A percentile compares a stretch with the other conserved stretches of the same genome.
Conservation (phyloP, 2,329 filamentous ascomycete genomes). For the Monilinia aucupariae region DNA sequence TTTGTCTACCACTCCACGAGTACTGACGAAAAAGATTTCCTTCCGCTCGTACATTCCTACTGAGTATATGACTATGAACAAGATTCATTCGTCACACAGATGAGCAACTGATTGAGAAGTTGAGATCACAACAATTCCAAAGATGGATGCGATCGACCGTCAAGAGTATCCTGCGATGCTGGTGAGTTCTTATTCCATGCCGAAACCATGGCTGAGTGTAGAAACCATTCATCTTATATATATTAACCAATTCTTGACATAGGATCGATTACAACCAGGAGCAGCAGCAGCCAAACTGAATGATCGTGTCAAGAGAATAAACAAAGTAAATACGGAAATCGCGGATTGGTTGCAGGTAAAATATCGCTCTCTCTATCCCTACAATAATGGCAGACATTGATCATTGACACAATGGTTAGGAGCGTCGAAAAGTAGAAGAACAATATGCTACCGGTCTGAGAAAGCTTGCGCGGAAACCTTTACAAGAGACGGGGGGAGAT, state of each 20-base stretch:
- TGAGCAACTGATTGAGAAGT: constrained; percentile 20
- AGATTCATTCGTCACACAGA: constrained; percentile 23
- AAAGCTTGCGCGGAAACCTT: constrained; percentile 70
- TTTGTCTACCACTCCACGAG: not conserved
- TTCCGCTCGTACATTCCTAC: not conserved
- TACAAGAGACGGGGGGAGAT: constrained; percentile 70
- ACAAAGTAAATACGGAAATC: constrained; percentile 80
- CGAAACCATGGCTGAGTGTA: too few relatives aligned
- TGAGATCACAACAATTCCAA: constrained; percentile 25
- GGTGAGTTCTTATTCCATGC: constrained; percentile 52
- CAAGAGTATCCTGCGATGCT: constrained; percentile 91
- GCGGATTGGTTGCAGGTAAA: constrained; percentile 95
- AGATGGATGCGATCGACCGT: constrained; percentile 73
- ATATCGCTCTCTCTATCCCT: constrained; percentile 1
- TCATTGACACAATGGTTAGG: constrained; percentile 48
- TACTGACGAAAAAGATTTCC: too few relatives aligned
- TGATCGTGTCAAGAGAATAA: constrained; percentile 83
- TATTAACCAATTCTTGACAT: constrained; percentile 14
- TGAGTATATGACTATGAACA: constrained; percentile 30
- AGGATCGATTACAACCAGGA: constrained; percentile 75
- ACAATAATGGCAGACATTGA: constrained; percentile 14
- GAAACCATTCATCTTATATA: constrained; percentile 23
- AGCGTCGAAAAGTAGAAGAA: constrained; percentile 88
- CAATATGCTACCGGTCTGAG: constrained; percentile 76
- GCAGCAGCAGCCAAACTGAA: constrained; percentile 78